Percentiles rank a stretch among this genome's conserved stretches.
These are phyloP conservation scores for Globisporangium echinulatum DNA, from an alignment of 352 stramenopile genomes.

Conservation along the genomic window DNA sequence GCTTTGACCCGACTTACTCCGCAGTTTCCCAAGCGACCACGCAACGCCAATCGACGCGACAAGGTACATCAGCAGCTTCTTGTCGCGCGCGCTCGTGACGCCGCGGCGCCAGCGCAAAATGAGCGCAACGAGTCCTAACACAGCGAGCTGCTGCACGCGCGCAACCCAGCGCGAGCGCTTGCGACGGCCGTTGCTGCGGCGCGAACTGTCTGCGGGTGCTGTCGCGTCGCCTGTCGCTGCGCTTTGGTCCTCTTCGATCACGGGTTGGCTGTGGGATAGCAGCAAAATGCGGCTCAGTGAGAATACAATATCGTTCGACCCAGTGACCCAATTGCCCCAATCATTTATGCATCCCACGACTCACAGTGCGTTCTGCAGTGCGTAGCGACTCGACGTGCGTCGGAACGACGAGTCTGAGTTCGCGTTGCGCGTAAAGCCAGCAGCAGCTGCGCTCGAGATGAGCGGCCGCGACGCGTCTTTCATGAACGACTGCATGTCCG, in stretches of 20 bases:
- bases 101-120: slow-evolving; percentile 48
- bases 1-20: too few relatives aligned
- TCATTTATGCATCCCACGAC: slow-evolving; percentile 3
- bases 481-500: slow-evolving; percentile 80
- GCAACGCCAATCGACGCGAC: slow-evolving; percentile 51
- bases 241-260: slow-evolving; percentile 62
- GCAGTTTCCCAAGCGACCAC: slow-evolving; percentile 48
- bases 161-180: slow-evolving; percentile 22
- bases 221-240: slow-evolving; percentile 12
- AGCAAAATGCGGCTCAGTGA: neutral
- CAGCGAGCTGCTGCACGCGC: slow-evolving; percentile 30
- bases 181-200: slow-evolving; percentile 4
- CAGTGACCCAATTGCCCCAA: too few relatives aligned
- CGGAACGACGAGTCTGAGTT: slow-evolving; percentile 47
- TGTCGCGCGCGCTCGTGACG: slow-evolving; percentile 41
- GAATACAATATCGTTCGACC: neutral
- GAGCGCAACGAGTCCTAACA: slow-evolving; percentile 25
- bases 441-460: slow-evolving; percentile 34
- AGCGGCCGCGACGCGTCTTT: slow-evolving; percentile 37
- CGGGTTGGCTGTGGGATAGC: slow-evolving; percentile 29
- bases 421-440: slow-evolving; percentile 31
- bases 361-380: slow-evolving; percentile 47
- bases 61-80: slow-evolving; percentile 54
- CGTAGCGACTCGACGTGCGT: slow-evolving; percentile 43
- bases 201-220: slow-evolving; percentile 1